These are phyloP conservation scores for Coemansia sp. DNA, from an alignment of 192 early-diverging fungal genomes.

Conservation along the genomic window DNA sequence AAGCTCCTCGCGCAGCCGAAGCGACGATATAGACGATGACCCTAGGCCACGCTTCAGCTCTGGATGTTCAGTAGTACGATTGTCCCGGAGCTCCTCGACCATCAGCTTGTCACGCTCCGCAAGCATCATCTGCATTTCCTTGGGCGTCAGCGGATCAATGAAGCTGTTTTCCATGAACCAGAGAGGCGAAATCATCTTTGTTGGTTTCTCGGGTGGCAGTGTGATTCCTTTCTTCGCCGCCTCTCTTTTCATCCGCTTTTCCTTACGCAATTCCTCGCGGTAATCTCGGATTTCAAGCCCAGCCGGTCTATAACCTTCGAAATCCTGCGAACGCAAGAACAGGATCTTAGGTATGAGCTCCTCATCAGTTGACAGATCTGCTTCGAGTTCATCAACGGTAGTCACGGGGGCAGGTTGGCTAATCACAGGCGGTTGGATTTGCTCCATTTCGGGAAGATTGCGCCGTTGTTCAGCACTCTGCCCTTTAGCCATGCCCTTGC, in stretches of 20 bases:
- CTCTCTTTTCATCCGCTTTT: slow-evolving; percentile 29
- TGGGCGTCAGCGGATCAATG: slow-evolving; percentile 30
- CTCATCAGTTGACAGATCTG: slow-evolving; percentile 40
- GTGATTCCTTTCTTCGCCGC: slow-evolving; percentile 30
- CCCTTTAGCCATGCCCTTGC: slow-evolving; percentile 17
- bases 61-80: slow-evolving; percentile 24
- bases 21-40: slow-evolving; percentile 32
- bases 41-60: slow-evolving; percentile 43
- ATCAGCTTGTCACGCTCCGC: slow-evolving; percentile 35
- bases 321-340: slow-evolving; percentile 43
- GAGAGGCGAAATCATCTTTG: slow-evolving; percentile 24
- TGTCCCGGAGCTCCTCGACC: slow-evolving; percentile 15
- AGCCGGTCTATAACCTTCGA: slow-evolving; percentile 43
- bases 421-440: slow-evolving; percentile 20
- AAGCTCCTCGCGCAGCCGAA: slow-evolving; percentile 39
- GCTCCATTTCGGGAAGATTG: slow-evolving; percentile 36
- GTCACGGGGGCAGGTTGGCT: slow-evolving; percentile 11
- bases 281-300: slow-evolving; percentile 36
- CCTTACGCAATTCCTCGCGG: slow-evolving; percentile 41
- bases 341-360: slow-evolving; percentile 40
- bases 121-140: slow-evolving; percentile 20
- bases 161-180: slow-evolving; percentile 39
- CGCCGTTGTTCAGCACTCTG: neutral
- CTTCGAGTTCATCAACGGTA: slow-evolving; percentile 44
- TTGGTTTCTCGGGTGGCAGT: slow-evolving; percentile 8